Conservation (phyloP, 2,329 filamentous ascomycete species). For the Epichloe elymi region DNA sequence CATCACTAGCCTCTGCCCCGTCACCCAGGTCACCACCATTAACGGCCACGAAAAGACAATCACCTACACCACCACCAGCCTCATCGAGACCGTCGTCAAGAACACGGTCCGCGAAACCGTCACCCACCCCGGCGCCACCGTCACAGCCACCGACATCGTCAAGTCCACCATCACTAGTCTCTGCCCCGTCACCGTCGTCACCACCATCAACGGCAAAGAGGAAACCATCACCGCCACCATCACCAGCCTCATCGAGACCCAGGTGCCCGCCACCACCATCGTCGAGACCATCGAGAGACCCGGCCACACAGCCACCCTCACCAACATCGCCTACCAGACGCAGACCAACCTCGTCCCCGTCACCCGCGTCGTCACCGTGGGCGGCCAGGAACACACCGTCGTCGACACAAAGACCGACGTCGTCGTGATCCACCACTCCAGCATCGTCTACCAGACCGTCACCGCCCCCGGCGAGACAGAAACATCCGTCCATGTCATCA, state of each 20-base stretch:
- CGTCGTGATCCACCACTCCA: constrained; percentile 15
- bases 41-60: constrained; percentile 24
- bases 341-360: constrained; percentile 21
- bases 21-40: constrained; percentile 31
- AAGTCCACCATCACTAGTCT: constrained; percentile 30
- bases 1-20: constrained; percentile 29
- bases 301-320: constrained; percentile 7
- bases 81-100: constrained; percentile 18
- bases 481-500: constrained; percentile 20
- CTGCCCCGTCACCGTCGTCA: constrained; percentile 27
- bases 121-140: constrained; percentile 5
- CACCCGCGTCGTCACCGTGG: constrained; percentile 20
- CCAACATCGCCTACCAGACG: constrained; percentile 23
- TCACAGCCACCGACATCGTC: constrained; percentile 7
- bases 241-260: constrained; percentile 24
- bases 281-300: constrained; percentile 12
- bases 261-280: constrained; percentile 21
- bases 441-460: constrained; percentile 22
- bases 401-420: constrained; percentile 14
- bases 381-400: constrained; percentile 17
- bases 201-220: constrained; percentile 27
- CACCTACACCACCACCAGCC: constrained; percentile 26
- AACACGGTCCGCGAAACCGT: constrained; percentile 21
- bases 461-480: constrained; percentile 25
- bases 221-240: constrained; percentile 24